Evolutionary conservation across 179 eudicot genomes (phyloP), one percentile per base, ranked within the genome.

Genomic region (Pouteria campechiana): DNA sequence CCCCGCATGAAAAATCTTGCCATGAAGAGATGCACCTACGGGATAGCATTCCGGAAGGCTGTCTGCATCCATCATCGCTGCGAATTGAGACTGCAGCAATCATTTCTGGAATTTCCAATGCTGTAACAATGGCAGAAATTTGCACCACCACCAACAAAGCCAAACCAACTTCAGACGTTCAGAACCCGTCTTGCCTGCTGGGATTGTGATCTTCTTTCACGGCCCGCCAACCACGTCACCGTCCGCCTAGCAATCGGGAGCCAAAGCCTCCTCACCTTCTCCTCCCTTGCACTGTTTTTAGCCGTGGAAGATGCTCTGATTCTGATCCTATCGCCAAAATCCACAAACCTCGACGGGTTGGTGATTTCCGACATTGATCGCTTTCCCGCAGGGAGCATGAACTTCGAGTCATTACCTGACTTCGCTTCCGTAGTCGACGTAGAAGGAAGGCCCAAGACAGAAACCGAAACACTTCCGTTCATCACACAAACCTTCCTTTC

Each of bases 301-400:
- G 44, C 6, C 11, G 21, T 14, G 27, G 44, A 51, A 25, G 57
- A 37, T 32, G 63, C 60, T 31, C 41, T 55, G 3, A 39, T 44
- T 10, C 48, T 45, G 27, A 34, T 58, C 41, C 60, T 54, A 37
- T 16, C 43, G 8, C 57, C 65, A 32, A 52, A n/a, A 17, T 67
- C 59, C 28, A 43, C 54, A 37, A 57, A 55, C 55, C 79, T 52
- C 8, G 79, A 42, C 37, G 48, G 3, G 14, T 40, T 49, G 2
- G 68, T 64, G 1, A 71, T 78, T 48, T 78, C 81, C 23, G 76
- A 78, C 73, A 79, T 66, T 32, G 78, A 57, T 58, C 87, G 65
- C 43, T 63, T 72, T 27, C 68, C 64, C 16, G 14, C 54, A 33
- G 43, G 30, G 35, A 9, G 27, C 25, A 35, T 2, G 3, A 32